These are phyloP conservation scores for Colletotrichum truncatum DNA, from an alignment of 2,329 filamentous ascomycete species.

Conservation along the genomic window DNA sequence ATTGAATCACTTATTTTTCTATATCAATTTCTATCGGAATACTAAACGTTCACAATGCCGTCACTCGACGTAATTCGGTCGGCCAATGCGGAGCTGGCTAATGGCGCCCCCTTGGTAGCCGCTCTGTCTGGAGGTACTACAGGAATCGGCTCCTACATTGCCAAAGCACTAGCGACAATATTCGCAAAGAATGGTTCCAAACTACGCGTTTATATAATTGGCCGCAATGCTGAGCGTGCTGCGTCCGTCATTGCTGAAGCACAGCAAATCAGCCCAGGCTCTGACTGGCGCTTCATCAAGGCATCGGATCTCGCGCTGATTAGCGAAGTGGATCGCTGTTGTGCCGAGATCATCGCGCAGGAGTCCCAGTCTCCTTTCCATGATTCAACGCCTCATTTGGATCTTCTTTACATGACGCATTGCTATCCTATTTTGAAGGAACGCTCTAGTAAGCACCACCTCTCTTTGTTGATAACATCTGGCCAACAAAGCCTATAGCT, in stretches of 20 bases:
- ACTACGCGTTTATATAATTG: constrained; percentile 27
- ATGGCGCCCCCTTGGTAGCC: constrained; percentile 13
- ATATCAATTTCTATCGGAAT: no score
- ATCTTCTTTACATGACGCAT: constrained; percentile 26
- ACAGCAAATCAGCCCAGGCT: constrained; percentile 13
- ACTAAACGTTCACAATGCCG: not conserved
- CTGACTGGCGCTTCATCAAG: constrained; percentile 22
- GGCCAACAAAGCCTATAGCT: constrained; percentile 4
- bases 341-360: constrained; percentile 11
- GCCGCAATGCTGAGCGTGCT: constrained; percentile 19
- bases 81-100: not conserved
- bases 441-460: constrained; percentile 1
- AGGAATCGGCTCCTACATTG: constrained; percentile 24
- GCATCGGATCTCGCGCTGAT: constrained; percentile 17
- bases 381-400: not conserved
- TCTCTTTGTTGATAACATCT: not conserved
- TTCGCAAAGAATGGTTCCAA: constrained; percentile 24
- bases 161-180: constrained; percentile 7
- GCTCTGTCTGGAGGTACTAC: constrained; percentile 23
- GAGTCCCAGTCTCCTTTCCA: constrained; percentile 14
- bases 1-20: not conserved
- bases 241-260: constrained; percentile 7
- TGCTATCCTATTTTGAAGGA: constrained; percentile 25
- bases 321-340: constrained; percentile 19
- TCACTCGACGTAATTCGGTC: not conserved